Conservation (phyloP, 2,329 filamentous ascomycete species). For the Elsinoe perseae region DNA sequence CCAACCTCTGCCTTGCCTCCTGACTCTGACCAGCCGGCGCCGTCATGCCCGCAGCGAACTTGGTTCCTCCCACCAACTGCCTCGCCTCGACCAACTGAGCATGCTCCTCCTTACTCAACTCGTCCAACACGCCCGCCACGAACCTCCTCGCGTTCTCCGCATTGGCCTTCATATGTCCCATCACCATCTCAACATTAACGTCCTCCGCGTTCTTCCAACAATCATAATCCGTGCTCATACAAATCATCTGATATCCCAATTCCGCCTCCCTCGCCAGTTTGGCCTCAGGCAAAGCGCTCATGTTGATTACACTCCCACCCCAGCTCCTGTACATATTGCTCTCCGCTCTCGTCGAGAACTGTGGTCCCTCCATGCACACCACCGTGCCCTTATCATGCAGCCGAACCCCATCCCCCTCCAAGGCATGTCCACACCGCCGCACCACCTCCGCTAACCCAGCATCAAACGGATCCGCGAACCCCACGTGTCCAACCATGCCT, state of each 20-base stretch:
- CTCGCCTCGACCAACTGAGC: constrained; percentile 67
- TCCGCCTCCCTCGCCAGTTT: constrained; percentile 96
- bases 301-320: constrained; percentile 96
- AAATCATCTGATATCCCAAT: constrained; percentile 95
- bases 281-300: constrained; percentile 89
- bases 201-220: constrained; percentile 81
- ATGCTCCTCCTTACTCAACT: constrained; percentile 71
- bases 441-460: constrained; percentile 67
- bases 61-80: constrained; percentile 68
- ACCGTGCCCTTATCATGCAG: constrained; percentile 79
- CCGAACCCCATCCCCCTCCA: constrained; percentile 76
- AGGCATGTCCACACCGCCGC: constrained; percentile 62
- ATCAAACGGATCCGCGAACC: constrained; percentile 95
- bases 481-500: constrained; percentile 86
- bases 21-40: constrained; percentile 64
- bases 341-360: constrained; percentile 94
- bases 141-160: constrained; percentile 77
- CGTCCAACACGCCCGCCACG: constrained; percentile 78
- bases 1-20: constrained; percentile 70
- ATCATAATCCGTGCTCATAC: constrained; percentile 99
- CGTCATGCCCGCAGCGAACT: constrained; percentile 76
- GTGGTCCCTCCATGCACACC: constrained; percentile 97
- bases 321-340: constrained; percentile 89
- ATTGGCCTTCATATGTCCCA: constrained; percentile 93
- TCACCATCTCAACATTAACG: constrained; percentile 94